phyloP scores from a whole-genome alignment of 202 grass and related monocot species.

The Bolboschoenoplectus hybrid region DNA sequence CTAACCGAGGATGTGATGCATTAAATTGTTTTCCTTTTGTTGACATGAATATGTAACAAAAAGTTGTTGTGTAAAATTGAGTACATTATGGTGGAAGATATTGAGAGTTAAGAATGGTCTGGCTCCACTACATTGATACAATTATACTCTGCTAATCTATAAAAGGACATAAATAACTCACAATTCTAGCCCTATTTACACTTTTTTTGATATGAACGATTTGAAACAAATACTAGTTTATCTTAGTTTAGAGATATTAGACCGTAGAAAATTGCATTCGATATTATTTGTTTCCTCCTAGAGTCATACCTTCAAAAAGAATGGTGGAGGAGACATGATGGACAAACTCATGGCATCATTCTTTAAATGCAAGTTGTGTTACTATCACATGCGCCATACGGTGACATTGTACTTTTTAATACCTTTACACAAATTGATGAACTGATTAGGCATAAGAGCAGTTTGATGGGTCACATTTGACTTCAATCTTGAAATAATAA shows the following conservation, averaged over 20 bases:
- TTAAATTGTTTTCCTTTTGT: background rate
- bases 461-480: background rate
- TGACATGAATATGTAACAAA: background rate
- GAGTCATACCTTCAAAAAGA: background rate
- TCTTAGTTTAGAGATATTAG: background rate
- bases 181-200: background rate
- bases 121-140: too few species aligned
- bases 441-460: background rate
- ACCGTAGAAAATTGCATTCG: background rate
- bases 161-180: background rate
- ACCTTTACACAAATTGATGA: background rate
- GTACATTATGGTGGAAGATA: background rate
- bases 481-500: background rate
- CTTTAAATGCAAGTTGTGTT: conserved; percentile 11
- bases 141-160: background rate
- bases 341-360: background rate
- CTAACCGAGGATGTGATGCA: background rate
- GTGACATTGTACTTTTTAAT: background rate
- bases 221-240: background rate
- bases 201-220: background rate
- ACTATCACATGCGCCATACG: background rate
- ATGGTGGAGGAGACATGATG: background rate
- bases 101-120: background rate
- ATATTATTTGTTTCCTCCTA: background rate
- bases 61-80: background rate